Evolutionary conservation across 768 basidiomycete genomes (phyloP), one percentile per base, ranked within the genome.

Genomic region (Harrya chromipes): DNA sequence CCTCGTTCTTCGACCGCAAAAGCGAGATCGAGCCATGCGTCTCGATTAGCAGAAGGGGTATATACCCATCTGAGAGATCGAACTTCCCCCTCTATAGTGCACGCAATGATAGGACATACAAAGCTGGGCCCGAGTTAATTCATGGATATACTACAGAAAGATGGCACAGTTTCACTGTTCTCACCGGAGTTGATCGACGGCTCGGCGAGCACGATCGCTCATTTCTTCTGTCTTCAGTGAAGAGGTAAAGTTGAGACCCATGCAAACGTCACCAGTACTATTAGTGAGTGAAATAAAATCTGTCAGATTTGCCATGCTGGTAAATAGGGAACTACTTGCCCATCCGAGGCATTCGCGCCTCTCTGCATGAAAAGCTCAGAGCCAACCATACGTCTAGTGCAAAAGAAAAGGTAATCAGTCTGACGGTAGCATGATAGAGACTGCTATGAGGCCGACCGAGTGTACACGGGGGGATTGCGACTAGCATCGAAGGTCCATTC

Each of bases 101-200:
- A 58, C 0, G 59, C 52, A 23, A 61, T 54, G 42, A 57, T 42
- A 12, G 55, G 59, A 43, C 49, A n/a, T n/a, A 60, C 49, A 35
- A 58, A 60, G 20, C 55, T 60, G 24, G 4, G 21, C 20, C 4
- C 27, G 10, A 7, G 27, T 27, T 10, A 27, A 7, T 11, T 10
- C 27, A 27, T 11, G 5, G 2, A 29, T 12, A 5, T 12, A 12
- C 4, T 9, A 6, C 8, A 26, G n/a, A n/a, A n/a, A n/a, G n/a
- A n/a, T n/a, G n/a, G 4, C 6, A 8, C 29, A 13, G 2, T 12
- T 6, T 29, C 1, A 12, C 10, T 12, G 13, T 9, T 20, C 43
- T 46, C 37, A 61, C 59, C 59, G 52, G 21, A 61, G 59, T 44
- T 58, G 57, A 20, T 57, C 36, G n/a, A 60, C 39, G 2, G 59